Conservation (phyloP, 179 eudicot genomes). For the Monotropa hypopitys region DNA sequence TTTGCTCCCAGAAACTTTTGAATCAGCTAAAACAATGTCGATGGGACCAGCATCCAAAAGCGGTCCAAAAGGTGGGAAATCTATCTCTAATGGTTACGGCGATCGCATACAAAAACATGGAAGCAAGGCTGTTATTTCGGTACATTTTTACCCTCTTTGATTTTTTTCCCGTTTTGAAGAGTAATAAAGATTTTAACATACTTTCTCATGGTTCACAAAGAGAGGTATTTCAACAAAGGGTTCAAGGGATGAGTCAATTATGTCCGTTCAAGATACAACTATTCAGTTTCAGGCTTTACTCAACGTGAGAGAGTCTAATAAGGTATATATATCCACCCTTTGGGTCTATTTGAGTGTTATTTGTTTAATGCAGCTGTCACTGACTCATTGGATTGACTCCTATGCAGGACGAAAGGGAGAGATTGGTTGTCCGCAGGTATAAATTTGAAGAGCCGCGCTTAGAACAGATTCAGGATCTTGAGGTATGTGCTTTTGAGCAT, state of each 20-base stretch:
- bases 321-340: constrained; percentile 32
- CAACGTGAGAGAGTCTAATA: constrained; percentile 75
- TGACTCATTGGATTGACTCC: neutral
- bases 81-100: constrained; percentile 35
- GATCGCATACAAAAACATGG: constrained; percentile 65
- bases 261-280: constrained; percentile 77
- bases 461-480: constrained; percentile 96
- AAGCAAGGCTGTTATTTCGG: constrained; percentile 50
- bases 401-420: constrained; percentile 87
- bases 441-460: constrained; percentile 89
- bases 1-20: constrained; percentile 39
- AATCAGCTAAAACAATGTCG: constrained; percentile 36
- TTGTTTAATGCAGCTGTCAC: constrained; percentile 5
- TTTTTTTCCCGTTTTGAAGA: neutral
- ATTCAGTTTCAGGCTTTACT: constrained; percentile 82
- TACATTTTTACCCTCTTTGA: constrained; percentile 20
- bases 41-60: constrained; percentile 35
- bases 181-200: neutral
- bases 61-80: constrained; percentile 43
- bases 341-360: neutral
- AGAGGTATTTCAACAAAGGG: constrained; percentile 47
- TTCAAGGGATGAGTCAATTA: constrained; percentile 64
- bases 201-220: constrained; percentile 26
- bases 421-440: constrained; percentile 71
- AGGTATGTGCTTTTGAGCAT: constrained; percentile 34